Evolutionary conservation across 306 rosid genomes (phyloP).

Genomic region (Quercus dentata): DNA sequence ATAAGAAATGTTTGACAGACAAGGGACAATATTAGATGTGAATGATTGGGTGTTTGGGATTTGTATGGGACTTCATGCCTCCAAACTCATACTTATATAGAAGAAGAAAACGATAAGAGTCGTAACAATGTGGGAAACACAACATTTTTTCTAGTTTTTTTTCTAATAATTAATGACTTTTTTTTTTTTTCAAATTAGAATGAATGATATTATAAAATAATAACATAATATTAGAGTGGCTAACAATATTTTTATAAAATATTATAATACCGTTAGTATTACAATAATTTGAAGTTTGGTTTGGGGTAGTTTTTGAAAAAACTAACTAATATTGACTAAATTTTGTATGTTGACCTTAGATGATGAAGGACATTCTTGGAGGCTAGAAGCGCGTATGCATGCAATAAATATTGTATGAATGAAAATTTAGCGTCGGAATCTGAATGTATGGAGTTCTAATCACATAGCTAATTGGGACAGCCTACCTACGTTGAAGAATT

Average conservation of each 20-base stretch:
- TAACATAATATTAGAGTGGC: not conserved
- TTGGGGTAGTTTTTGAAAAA: not conserved
- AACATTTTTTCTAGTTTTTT: not conserved
- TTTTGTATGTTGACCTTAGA: not conserved
- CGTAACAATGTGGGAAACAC: not conserved
- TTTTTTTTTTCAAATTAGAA: not conserved
- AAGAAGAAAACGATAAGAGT: not conserved
- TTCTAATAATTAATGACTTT: not conserved
- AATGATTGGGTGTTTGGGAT: not conserved
- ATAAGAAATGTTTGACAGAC: not conserved
- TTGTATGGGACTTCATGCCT: not conserved
- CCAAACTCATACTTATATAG: not conserved
- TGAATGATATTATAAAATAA: not conserved
- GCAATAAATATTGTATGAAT: not conserved
- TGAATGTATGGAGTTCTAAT: not conserved
- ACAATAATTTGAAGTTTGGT: not conserved
- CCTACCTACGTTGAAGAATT: not conserved
- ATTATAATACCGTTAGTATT: not conserved
- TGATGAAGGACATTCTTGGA: not conserved
- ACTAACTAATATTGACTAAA: not conserved
- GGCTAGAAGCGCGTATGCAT: not conserved
- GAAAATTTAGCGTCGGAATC: not conserved
- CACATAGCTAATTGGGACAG: not conserved
- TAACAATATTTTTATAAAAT: not conserved
- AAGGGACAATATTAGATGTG: not conserved